Base-by-base conservation (phyloP, 2,329 filamentous ascomycete species). In the Akanthomyces muscarius region DNA sequence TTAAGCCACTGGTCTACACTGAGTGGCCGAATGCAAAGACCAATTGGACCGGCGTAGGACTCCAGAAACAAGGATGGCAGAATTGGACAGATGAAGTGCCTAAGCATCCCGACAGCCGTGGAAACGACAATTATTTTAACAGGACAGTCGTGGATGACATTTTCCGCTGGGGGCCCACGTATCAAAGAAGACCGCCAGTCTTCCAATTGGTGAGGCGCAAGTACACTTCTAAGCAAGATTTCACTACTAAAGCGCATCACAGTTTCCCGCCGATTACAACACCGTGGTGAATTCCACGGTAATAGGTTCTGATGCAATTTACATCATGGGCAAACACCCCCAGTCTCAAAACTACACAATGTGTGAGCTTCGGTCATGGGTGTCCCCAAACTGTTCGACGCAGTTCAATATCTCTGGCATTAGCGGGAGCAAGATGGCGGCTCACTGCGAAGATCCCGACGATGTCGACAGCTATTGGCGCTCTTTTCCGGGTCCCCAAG, bases 351-450 rank as follows among this genome's bases (percentile, higher is more conserved):
- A 84, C 36, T 92, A 88, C 69, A 85, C 87, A 0, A 74, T 95
- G 0, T 95, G 90, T 70, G 80, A 87, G 48, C 72, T 93, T 16
- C 82, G 83, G 25, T 88, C 86, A 0, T 87, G 86, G 66, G 72
- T 86, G 1, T 86, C 88, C 0, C 80, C 87, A 0, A 77, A 82
- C 14, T 95, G 91, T 72, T 88, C 85, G 0, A 92, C 90, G 0
- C 73, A 73, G 4, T 88, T 84, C 68, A 77, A 81, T 63, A 76
- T 85, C 14, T 82, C 83, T 0, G 84, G 85, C 0, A 79, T 78
- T 6, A 77, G 74, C 2, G 89, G 89, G 2, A 86, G 85, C 0
- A 76, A 74, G 11, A 80, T 94, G 71, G 76, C 75, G 38, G 83
- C 86, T 0, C 74, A 83, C 28, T 95, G 90, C 69, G 82, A 88